A percentile compares a stretch with the other conserved stretches of the same genome.
These are phyloP conservation scores for Syzygium malaccense DNA, from an alignment of 441 rosid species.

Conservation along the genomic window DNA sequence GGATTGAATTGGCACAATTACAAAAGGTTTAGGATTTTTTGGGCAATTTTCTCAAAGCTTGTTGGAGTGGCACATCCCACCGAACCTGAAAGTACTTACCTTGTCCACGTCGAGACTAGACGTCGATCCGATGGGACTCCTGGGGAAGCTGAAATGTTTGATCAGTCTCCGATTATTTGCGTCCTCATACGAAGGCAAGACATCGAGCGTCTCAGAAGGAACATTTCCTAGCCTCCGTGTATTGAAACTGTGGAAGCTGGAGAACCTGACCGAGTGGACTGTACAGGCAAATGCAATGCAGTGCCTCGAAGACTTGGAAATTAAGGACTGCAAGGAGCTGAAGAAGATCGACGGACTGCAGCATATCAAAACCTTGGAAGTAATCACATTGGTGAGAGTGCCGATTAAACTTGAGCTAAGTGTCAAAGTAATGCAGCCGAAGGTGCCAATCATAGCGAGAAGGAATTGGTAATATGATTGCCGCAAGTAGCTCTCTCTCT, in stretches of 20 bases:
- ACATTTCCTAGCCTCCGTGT: background rate
- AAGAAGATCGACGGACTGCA: rapidly evolving
- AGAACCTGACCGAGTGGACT: background rate
- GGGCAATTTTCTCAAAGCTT: no score
- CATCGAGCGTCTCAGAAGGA: background rate
- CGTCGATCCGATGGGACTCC: background rate
- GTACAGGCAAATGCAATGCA: background rate
- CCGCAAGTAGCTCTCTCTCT: no score
- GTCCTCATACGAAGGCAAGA: background rate
- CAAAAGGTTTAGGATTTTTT: no score
- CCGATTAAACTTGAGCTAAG: no score
- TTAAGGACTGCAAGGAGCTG: no score
- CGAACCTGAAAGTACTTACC: background rate
- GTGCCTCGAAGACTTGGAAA: no score
- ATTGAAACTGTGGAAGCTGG: background rate
- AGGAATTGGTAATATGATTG: no score
- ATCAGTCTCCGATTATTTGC: background rate
- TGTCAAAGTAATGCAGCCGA: rapidly evolving
- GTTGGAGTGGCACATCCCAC: background rate
- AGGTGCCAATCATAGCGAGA: no score
- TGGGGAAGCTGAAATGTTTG: background rate
- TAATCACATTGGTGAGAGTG: no score
- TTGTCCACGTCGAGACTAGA: background rate
- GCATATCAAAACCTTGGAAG: no score
- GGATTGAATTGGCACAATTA: no score